These are phyloP conservation scores for Selaginella tamariscina DNA, from an alignment of 75 land plant species.

Conservation along the genomic window DNA sequence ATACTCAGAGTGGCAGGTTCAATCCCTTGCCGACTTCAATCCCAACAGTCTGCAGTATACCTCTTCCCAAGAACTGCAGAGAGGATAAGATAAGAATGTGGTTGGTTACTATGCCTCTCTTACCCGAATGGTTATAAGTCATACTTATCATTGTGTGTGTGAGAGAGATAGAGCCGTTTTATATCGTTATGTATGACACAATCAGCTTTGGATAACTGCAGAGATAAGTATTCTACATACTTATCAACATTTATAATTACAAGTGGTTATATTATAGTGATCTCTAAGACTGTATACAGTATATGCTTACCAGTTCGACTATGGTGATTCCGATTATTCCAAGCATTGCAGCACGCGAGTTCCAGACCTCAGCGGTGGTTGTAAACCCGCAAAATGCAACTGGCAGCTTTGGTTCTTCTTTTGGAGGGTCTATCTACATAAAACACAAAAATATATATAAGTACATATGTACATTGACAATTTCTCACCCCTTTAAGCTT, in stretches of 20 bases:
- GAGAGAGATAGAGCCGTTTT: too few relatives aligned
- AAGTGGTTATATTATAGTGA: too few relatives aligned
- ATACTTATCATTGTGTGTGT: too few relatives aligned
- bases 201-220: too few relatives aligned
- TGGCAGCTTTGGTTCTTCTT: constrained; percentile 62
- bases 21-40: constrained; percentile 95
- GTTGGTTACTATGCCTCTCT: not conserved
- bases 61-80: constrained; percentile 62
- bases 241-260: too few relatives aligned
- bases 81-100: not conserved
- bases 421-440: constrained; percentile 69
- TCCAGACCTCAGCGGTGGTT: constrained; percentile 81
- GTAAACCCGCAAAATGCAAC: constrained; percentile 74
- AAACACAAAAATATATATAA: too few relatives aligned
- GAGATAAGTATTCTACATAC: too few relatives aligned
- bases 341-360: constrained; percentile 89
- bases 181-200: too few relatives aligned
- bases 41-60: constrained; percentile 68
- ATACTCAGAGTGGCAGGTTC: constrained; percentile 60
- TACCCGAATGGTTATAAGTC: too few relatives aligned
- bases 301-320: constrained; percentile 62
- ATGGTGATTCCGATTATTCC: constrained; percentile 73
- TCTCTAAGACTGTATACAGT: too few relatives aligned
- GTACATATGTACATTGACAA: too few relatives aligned
- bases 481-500: not conserved